Evolutionary conservation across 1,284 basidiomycete genomes (phyloP).

Genomic region (Phenoliferia sp.): DNA sequence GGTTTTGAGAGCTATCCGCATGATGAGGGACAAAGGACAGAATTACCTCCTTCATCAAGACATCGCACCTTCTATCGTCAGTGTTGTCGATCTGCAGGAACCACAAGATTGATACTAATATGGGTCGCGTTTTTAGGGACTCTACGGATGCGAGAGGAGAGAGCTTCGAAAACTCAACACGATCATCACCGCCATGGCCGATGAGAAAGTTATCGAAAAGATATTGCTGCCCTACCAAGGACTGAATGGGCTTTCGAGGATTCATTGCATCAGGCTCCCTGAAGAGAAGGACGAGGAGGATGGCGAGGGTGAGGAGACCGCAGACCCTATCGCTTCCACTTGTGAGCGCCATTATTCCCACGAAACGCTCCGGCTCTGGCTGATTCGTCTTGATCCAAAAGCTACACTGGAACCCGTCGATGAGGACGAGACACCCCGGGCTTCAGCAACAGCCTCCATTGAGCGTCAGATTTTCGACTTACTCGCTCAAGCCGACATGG

Average conservation of each 20-base stretch:
- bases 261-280: neutral
- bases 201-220: slow-evolving; percentile 65
- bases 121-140: slow-evolving; percentile 12
- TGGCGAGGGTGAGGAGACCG: neutral
- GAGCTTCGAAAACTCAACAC: slow-evolving; percentile 71
- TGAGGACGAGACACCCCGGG: slow-evolving; percentile 11
- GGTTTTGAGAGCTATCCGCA: too few relatives aligned
- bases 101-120: neutral
- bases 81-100: neutral
- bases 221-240: slow-evolving; percentile 39
- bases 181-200: slow-evolving; percentile 62
- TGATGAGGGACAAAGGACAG: too few relatives aligned
- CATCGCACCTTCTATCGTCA: slow-evolving; percentile 34
- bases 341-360: too few relatives aligned
- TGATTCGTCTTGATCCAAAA: too few relatives aligned
- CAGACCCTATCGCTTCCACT: too few relatives aligned
- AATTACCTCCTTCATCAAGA: too few relatives aligned
- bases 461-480: slow-evolving; percentile 69
- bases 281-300: neutral
- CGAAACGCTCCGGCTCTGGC: neutral
- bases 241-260: neutral
- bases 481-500: slow-evolving; percentile 58
- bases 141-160: slow-evolving; percentile 49
- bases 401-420: too few relatives aligned
- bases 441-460: slow-evolving; percentile 50